phyloP scores from a whole-genome alignment of 345 rosid species.

The Camelina neglecta region DNA sequence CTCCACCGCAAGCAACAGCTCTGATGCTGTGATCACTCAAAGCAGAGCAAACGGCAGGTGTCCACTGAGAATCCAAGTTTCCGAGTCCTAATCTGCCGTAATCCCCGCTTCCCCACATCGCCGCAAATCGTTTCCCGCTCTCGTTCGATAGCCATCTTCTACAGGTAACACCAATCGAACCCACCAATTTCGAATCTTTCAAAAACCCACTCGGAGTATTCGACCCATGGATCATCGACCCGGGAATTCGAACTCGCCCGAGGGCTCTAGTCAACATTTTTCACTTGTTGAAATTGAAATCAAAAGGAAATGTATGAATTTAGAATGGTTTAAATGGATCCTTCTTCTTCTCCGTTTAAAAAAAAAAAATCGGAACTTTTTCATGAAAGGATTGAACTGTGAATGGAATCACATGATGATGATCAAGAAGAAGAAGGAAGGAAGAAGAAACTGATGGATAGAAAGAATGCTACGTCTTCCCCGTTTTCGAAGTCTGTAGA shows the following conservation, averaged over 20 bases:
- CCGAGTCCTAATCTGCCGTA: slow-evolving; percentile 82
- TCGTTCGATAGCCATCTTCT: slow-evolving; percentile 38
- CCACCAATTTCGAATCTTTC: slow-evolving; percentile 28
- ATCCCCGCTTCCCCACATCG: slow-evolving; percentile 95
- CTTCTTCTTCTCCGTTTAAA: slow-evolving; percentile 6
- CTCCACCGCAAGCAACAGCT: slow-evolving; percentile 90
- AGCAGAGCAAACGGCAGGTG: slow-evolving; percentile 56
- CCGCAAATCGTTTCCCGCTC: slow-evolving; percentile 56
- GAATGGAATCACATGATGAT: slow-evolving; percentile 32
- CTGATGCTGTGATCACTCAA: slow-evolving; percentile 53
- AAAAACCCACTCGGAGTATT: neutral
- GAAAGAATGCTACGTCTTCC: slow-evolving; percentile 42
- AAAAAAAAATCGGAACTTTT: neutral
- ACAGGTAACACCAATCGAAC: slow-evolving; percentile 18
- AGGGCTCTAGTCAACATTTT: slow-evolving; percentile 43
- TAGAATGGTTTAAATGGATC: slow-evolving; percentile 15
- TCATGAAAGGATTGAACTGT: neutral
- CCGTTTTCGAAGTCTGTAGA: slow-evolving; percentile 1
- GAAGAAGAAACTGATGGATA: slow-evolving; percentile 44
- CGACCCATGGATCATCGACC: slow-evolving; percentile 8
- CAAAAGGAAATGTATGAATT: slow-evolving; percentile 6
- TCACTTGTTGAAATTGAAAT: slow-evolving; percentile 1
- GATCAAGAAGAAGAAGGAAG: neutral
- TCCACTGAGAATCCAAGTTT: slow-evolving; percentile 71
- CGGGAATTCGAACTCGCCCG: slow-evolving; percentile 31